These are phyloP conservation scores for Backusella tuberculispora DNA, from an alignment of 192 early-diverging fungal genomes.

Conservation along the genomic window DNA sequence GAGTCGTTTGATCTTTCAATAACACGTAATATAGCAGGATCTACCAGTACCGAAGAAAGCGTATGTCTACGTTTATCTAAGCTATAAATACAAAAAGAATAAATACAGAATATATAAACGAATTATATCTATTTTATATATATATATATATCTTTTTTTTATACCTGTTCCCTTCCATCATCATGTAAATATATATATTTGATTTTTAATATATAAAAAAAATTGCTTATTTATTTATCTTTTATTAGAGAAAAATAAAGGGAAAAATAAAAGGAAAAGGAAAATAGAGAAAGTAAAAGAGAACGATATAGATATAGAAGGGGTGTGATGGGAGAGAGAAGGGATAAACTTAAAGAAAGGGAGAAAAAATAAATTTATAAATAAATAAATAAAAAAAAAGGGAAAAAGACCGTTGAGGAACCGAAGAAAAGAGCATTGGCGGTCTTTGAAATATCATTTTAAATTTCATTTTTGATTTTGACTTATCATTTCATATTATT, in stretches of 20 bases:
- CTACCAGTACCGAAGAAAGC: constrained; percentile 18
- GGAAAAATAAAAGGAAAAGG: neutral
- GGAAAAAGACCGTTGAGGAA: constrained; percentile 2
- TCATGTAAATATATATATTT: neutral
- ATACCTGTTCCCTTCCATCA: constrained; percentile 1
- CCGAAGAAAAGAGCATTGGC: constrained; percentile 3
- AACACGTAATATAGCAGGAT: constrained; percentile 17
- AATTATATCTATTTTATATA: neutral
- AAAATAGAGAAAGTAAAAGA: neutral
- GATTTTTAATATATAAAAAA: neutral
- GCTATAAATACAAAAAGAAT: too few relatives aligned
- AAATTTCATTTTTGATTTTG: neutral
- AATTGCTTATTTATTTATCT: neutral
- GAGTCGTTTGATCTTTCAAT: neutral
- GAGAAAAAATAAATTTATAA: constrained; percentile 16
- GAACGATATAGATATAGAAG: neutral
- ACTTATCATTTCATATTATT: neutral
- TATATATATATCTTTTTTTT: neutral
- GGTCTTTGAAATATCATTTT: constrained; percentile 4
- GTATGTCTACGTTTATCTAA: constrained; percentile 18
- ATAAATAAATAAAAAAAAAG: constrained; percentile 12
- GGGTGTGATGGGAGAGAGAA: constrained; percentile 16
- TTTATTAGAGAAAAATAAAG: neutral
- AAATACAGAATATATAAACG: neutral
- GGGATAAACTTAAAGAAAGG: constrained; percentile 15